Evolutionary conservation across 257 asterid species (phyloP).

Genomic region (Salvia miltiorrhiza): DNA sequence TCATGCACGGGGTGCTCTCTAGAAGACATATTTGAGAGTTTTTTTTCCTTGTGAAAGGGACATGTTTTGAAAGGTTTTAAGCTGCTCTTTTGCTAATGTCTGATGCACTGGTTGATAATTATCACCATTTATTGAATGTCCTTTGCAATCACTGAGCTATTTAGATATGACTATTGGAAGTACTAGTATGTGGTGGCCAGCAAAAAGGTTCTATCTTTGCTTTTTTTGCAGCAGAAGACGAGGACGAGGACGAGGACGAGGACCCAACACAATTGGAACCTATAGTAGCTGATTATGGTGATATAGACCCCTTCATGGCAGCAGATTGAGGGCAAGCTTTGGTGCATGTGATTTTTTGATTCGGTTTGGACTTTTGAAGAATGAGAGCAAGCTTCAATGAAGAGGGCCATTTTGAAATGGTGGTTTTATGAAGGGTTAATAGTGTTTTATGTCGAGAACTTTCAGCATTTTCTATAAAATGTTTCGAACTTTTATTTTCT

Average conservation of each 20-base stretch:
- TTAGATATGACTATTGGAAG: not conserved
- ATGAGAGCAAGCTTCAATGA: not conserved
- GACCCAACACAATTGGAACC: constrained; percentile 52
- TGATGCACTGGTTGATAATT: not conserved
- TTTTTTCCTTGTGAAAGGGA: not conserved
- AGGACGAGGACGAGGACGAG: too few relatives aligned
- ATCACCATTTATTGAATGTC: not conserved
- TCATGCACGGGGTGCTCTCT: too few relatives aligned
- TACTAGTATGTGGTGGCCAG: too few relatives aligned
- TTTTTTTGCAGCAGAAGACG: constrained; percentile 67
- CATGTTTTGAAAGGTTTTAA: not conserved
- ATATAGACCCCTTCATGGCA: constrained; percentile 84
- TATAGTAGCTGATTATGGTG: constrained; percentile 72
- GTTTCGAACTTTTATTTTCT: too few relatives aligned
- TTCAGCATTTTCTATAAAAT: too few relatives aligned
- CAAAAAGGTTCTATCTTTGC: too few relatives aligned
- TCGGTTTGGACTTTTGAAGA: constrained; percentile 19
- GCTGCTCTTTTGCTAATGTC: not conserved
- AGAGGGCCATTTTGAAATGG: constrained; percentile 6
- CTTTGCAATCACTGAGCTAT: not conserved
- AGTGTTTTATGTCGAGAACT: too few relatives aligned
- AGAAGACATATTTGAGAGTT: too few relatives aligned
- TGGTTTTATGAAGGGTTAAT: too few relatives aligned
- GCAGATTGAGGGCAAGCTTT: constrained; percentile 47
- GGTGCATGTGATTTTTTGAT: too few relatives aligned